phyloP scores from a whole-genome alignment of 179 eudicot genomes.

The Camellia oleifera region DNA sequence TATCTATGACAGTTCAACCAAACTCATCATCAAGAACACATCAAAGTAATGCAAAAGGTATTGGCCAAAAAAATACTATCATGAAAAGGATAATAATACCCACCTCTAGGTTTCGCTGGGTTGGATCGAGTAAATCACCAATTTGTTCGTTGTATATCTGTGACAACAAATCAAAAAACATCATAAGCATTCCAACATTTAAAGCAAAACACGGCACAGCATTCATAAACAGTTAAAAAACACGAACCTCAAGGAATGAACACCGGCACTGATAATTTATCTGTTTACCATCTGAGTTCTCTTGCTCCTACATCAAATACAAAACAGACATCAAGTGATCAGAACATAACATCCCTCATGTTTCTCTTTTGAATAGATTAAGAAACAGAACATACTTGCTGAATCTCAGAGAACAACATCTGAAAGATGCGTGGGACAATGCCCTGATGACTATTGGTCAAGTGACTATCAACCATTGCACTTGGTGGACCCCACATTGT shows the following conservation, averaged over 20 bases:
- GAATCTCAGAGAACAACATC: constrained; percentile 79
- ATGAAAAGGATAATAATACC: constrained; percentile 2
- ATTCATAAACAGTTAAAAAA: background rate
- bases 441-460: constrained; percentile 58
- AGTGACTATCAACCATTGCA: constrained; percentile 80
- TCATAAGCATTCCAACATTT: constrained; percentile 20
- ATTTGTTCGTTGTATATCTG: constrained; percentile 87
- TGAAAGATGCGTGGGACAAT: constrained; percentile 85
- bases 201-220: constrained; percentile 28
- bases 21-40: constrained; percentile 7
- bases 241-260: constrained; percentile 93
- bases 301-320: constrained; percentile 49
- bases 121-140: constrained; percentile 93
- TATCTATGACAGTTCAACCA: constrained; percentile 47
- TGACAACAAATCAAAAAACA: background rate
- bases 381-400: constrained; percentile 46
- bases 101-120: constrained; percentile 81
- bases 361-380: background rate
- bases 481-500: constrained; percentile 98
- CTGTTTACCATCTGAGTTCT: constrained; percentile 54
- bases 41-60: background rate
- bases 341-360: background rate
- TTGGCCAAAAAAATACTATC: too few relatives aligned
- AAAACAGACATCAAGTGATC: constrained; percentile 2
- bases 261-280: constrained; percentile 91